Evolutionary conservation across 2,329 filamentous ascomycete genomes (phyloP).

Genomic region (Colletotrichum scovillei): DNA sequence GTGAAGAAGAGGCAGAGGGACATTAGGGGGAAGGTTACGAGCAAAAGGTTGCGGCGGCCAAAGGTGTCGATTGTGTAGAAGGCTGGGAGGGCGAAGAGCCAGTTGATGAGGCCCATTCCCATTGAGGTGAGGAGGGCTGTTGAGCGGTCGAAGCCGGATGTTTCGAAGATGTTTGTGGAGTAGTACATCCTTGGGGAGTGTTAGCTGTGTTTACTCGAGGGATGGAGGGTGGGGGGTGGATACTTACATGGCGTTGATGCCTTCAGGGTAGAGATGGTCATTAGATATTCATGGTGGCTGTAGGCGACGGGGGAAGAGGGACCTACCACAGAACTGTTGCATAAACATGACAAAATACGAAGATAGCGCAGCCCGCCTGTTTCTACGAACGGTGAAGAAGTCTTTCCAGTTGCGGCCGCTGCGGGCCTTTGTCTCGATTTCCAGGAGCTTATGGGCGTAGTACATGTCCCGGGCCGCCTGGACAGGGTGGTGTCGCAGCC

Average conservation of each 20-base stretch:
- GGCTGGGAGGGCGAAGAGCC: slow-evolving; percentile 68
- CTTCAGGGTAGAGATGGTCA: neutral
- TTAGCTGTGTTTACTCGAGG: neutral
- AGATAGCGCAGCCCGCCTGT: slow-evolving; percentile 49
- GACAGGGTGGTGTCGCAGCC: slow-evolving; percentile 58
- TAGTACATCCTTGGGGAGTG: slow-evolving; percentile 60
- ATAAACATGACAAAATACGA: slow-evolving; percentile 52
- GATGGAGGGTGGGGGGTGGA: no score
- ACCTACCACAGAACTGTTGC: slow-evolving; percentile 47
- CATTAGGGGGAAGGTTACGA: slow-evolving; percentile 70
- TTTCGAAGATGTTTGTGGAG: slow-evolving; percentile 55
- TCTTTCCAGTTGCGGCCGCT: slow-evolving; percentile 47
- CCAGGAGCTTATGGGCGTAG: slow-evolving; percentile 55
- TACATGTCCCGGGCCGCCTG: slow-evolving; percentile 64
- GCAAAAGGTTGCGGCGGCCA: slow-evolving; percentile 64
- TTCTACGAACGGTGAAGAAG: slow-evolving; percentile 50
- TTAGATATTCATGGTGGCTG: neutral
- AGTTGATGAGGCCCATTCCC: slow-evolving; percentile 68
- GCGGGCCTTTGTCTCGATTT: slow-evolving; percentile 44
- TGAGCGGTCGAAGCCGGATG: slow-evolving; percentile 53
- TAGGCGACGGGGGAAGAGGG: rapidly evolving
- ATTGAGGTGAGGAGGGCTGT: slow-evolving; percentile 64
- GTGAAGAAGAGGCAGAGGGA: slow-evolving; percentile 65
- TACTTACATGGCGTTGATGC: slow-evolving; percentile 58
- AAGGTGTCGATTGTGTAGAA: slow-evolving; percentile 70